Evolutionary conservation across 192 early-diverging fungal genomes (phyloP), one percentile per base, ranked within the genome.

Genomic region (Borealophlyctis nickersoniae): DNA sequence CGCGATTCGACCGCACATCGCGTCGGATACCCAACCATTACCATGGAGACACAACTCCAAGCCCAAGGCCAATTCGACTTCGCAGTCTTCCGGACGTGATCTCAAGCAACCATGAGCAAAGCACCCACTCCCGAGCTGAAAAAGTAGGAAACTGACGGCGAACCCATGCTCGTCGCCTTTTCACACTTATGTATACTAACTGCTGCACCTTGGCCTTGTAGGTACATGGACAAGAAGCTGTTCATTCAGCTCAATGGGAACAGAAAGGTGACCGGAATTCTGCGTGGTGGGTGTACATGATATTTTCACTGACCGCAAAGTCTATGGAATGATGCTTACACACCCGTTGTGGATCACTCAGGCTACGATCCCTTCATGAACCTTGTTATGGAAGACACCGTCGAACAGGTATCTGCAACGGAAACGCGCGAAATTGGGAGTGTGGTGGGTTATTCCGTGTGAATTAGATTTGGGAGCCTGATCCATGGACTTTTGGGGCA

Each of bases 291-390:
- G 66, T 26, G 9, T 26, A 62, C 26, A 52, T 23, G 0, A 45
- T 7, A 45, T 45, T 11, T 31, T 33, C 52, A 60, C 24, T 23
- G 13, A 22, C 2, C 22, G 36, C 27, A 2, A 7, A 54, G n/a
- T n/a, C 23, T 49, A 3, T 13, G 2, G 49, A 28, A 36, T 36
- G 24, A 23, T 62, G 11, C 50, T 9, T 23, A 31, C 51, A 59
- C 52, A 23, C 34, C 35, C 28, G n/a, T 50, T 58, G 14, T 55
- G 1, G 23, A 39, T 56, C 32, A 33, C 36, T 28, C 56, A 82
- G 84, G 97, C n/a, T 99, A 86, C 69, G 97, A 99, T 70, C 88
- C 97, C 22, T 99, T 98, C 79, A 96, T 99, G 97, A 99, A 99
- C 81, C 70, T 99, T 64, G 94, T 98, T 33, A 73, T 99, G 64